Base-by-base conservation (phyloP, 2,329 filamentous ascomycete genomes). In the Colletotrichum scovillei region DNA sequence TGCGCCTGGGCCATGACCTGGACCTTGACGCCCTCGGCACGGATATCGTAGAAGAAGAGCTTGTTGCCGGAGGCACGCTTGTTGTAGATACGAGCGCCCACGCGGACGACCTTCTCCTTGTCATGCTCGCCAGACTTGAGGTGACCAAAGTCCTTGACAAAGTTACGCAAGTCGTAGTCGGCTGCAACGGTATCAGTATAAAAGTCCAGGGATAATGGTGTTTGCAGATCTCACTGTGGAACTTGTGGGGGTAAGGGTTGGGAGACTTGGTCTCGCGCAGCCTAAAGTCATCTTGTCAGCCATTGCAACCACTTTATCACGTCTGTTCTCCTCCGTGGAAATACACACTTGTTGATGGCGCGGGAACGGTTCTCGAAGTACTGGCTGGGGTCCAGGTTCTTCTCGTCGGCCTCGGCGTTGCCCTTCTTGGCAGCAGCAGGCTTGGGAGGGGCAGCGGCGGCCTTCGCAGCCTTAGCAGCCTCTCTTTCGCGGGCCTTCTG, bases 361-460 rank as follows among this genome's bases (percentile, higher is more conserved):
- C 94, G 91, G 80, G 93, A 97, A 75, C 97, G 94, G 81, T 98
- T 97, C 86, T 99, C 97, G 82, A 98, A 98, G 88, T 98, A 99
- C 82, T 91, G 88, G 82, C 88, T 89, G 42, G 88, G 88, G 71
- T 88, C 88, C 69, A 89, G 83, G 75, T 89, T 87, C 83, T 88
- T 88, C 82, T 90, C 88, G 65, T 81, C 80, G 35, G 86, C 88
- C 81, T 98, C 93, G 80, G 95, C 93, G 74, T 93, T 91, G 72
- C 88, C 93, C 88, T 93, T 94, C 83, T 94, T 92, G 75, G 90
- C 90, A 75, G 88, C 86, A 78, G 89, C 88, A 57, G 90, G 85
- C 76, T 88, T 87, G 53, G 90, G 88, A 46, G 90, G 87, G 73
- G 91, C 88, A 63, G 90, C 88, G 65, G 94, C 93, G 32, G 92